A percentile compares a stretch with the other conserved stretches of the same genome.
Evolutionary conservation across 2,329 filamentous ascomycete genomes (phyloP).

Genomic region (Ilyonectria destructans): DNA sequence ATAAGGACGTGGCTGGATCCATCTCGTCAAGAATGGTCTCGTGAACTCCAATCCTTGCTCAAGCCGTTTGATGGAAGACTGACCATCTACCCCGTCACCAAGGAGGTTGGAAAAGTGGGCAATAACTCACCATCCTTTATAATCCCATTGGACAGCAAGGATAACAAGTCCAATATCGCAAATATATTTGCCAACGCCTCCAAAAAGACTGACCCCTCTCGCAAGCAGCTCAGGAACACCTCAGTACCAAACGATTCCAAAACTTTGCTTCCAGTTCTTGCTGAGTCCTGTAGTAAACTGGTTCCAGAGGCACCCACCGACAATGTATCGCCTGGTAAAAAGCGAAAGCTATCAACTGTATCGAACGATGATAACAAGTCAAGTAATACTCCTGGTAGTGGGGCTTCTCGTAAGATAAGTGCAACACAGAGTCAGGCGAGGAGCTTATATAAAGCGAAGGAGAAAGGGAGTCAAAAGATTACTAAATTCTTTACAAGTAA

Average conservation of each 20-base stretch:
- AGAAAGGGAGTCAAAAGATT: slow-evolving; percentile 70
- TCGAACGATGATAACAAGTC: slow-evolving; percentile 28
- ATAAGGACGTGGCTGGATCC: slow-evolving; percentile 88
- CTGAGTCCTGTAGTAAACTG: neutral
- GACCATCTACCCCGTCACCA: slow-evolving; percentile 88
- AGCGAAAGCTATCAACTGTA: slow-evolving; percentile 48
- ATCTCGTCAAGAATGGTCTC: slow-evolving; percentile 78
- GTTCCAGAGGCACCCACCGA: neutral
- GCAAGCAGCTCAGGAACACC: slow-evolving; percentile 6
- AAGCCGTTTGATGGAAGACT: slow-evolving; percentile 85
- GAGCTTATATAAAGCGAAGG: slow-evolving; percentile 80
- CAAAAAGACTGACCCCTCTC: slow-evolving; percentile 55
- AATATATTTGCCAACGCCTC: slow-evolving; percentile 85
- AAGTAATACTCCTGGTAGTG: slow-evolving; percentile 47
- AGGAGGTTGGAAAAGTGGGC: slow-evolving; percentile 94
- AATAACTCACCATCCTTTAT: slow-evolving; percentile 91
- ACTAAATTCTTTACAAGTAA: slow-evolving; percentile 85
- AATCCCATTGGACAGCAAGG: slow-evolving; percentile 84
- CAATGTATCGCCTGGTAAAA: slow-evolving; percentile 20
- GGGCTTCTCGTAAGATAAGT: slow-evolving; percentile 54
- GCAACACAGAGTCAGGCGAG: slow-evolving; percentile 59
- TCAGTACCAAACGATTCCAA: neutral
- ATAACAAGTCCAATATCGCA: slow-evolving; percentile 94
- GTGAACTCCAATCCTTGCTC: slow-evolving; percentile 84
- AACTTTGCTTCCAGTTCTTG: neutral